Conservation (phyloP, 2,329 filamentous ascomycete genomes). For the Diplodia mutila region DNA sequence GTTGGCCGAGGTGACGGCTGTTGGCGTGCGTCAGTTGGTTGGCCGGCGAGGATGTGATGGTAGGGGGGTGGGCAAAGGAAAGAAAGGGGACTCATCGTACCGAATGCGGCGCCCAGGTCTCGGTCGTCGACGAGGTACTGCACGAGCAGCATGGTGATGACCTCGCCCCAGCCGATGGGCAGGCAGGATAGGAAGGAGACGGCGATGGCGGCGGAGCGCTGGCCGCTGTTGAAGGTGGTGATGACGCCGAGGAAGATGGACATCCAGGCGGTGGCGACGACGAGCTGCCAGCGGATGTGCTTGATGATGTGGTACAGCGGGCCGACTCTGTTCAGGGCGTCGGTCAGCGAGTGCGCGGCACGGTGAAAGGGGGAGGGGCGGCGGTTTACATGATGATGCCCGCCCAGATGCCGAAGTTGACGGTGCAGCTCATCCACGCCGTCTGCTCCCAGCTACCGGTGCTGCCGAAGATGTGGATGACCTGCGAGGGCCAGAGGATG, state of each 20-base stretch:
- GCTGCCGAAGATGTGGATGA: slow-evolving; percentile 25
- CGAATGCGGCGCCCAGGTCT: slow-evolving; percentile 30
- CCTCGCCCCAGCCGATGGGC: slow-evolving; percentile 31
- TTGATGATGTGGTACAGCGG: slow-evolving; percentile 34
- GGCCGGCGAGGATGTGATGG: too few relatives aligned
- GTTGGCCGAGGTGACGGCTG: slow-evolving; percentile 29
- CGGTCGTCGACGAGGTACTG: slow-evolving; percentile 30
- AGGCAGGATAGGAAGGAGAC: slow-evolving; percentile 29
- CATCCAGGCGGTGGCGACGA: slow-evolving; percentile 30
- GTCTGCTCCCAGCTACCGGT: slow-evolving; percentile 33
- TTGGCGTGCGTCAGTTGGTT: too few relatives aligned
- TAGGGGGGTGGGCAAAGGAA: background rate
- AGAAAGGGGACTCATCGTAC: slow-evolving; percentile 23
- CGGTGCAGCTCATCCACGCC: slow-evolving; percentile 36
- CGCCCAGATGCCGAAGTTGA: slow-evolving; percentile 37
- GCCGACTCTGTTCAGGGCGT: slow-evolving; percentile 21
- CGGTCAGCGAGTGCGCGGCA: too few relatives aligned
- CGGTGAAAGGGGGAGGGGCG: too few relatives aligned
- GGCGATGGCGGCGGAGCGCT: slow-evolving; percentile 23
- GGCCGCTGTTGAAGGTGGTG: slow-evolving; percentile 29
- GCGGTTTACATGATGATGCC: slow-evolving; percentile 36
- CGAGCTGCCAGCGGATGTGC: slow-evolving; percentile 30
- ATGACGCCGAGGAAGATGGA: slow-evolving; percentile 29
- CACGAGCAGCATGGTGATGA: slow-evolving; percentile 29
- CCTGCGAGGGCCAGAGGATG: slow-evolving; percentile 38